These are phyloP conservation scores for Chlorella sp. DNA, from an alignment of 139 green algal genomes.

Conservation along the genomic window DNA sequence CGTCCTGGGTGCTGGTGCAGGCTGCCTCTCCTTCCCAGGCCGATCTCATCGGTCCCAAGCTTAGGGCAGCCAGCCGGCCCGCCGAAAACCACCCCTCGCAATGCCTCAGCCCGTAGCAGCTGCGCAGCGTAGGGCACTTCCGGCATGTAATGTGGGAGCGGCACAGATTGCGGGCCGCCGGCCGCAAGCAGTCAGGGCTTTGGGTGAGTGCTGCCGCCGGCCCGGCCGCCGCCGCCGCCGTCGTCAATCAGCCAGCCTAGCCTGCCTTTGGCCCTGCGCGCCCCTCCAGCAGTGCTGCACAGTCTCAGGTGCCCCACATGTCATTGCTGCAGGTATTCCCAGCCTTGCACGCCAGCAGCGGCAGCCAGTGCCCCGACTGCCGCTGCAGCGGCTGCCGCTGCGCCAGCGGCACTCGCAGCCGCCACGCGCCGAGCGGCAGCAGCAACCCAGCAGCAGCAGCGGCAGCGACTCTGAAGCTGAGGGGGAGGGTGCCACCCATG, in stretches of 20 bases:
- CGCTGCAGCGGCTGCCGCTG: conserved; percentile 5
- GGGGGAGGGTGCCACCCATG: neutral
- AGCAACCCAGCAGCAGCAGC: neutral
- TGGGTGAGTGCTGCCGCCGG: conserved; percentile 9
- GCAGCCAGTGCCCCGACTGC: neutral
- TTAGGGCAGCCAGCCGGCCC: no score
- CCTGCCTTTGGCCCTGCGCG: neutral
- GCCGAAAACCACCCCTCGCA: no score
- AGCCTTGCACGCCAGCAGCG: neutral
- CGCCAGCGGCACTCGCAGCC: neutral
- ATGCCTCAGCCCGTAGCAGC: no score
- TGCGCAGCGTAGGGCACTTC: no score
- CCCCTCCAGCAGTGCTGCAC: neutral
- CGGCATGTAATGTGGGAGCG: neutral
- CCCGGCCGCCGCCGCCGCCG: neutral
- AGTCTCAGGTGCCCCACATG: neutral
- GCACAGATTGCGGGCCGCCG: neutral
- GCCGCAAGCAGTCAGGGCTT: neutral
- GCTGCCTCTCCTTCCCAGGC: no score
- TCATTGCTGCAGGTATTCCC: neutral
- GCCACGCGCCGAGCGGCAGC: neutral
- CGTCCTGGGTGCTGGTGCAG: no score
- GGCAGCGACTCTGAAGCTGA: conserved; percentile 17
- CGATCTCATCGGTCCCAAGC: no score
- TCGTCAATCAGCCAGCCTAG: neutral